These are phyloP conservation scores for Rhododendron ovatum DNA, from an alignment of 148 eudicot species.

Conservation along the genomic window DNA sequence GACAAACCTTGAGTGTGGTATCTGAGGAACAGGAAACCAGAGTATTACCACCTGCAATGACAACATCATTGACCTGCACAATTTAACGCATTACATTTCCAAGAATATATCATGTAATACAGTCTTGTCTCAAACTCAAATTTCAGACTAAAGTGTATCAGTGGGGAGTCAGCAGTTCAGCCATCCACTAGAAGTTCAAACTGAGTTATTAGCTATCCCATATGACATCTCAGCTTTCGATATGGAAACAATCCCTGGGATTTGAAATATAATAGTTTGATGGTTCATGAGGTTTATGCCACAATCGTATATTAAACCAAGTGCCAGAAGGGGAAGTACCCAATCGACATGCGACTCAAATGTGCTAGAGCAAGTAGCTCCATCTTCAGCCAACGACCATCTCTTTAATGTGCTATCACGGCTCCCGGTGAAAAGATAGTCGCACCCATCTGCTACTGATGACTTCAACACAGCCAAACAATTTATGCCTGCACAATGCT, in stretches of 20 bases:
- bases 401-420: constrained; percentile 94
- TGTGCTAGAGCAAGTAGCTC: constrained; percentile 73
- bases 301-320: not conserved
- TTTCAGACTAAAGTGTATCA: not conserved
- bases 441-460: constrained; percentile 33
- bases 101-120: not conserved
- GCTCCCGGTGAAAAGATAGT: constrained; percentile 78
- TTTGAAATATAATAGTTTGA: not conserved
- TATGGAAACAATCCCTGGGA: not conserved
- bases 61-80: constrained; percentile 89
- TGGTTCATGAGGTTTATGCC: not conserved
- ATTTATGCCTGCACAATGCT: constrained; percentile 94
- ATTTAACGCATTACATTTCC: constrained; percentile 11
- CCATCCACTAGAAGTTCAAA: not conserved
- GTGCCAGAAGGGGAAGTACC: constrained; percentile 38
- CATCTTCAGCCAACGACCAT: constrained; percentile 67
- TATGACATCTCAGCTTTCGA: not conserved
- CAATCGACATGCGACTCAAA: constrained; percentile 97
- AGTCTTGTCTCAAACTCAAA: not conserved
- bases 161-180: not conserved
- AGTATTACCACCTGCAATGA: constrained; percentile 69
- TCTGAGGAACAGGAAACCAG: constrained; percentile 98
- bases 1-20: constrained; percentile 75
- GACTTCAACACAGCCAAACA: constrained; percentile 76
- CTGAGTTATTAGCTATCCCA: not conserved